Base-by-base conservation (phyloP, 2,329 filamentous ascomycete genomes). In the Colletotrichum liriopes region DNA sequence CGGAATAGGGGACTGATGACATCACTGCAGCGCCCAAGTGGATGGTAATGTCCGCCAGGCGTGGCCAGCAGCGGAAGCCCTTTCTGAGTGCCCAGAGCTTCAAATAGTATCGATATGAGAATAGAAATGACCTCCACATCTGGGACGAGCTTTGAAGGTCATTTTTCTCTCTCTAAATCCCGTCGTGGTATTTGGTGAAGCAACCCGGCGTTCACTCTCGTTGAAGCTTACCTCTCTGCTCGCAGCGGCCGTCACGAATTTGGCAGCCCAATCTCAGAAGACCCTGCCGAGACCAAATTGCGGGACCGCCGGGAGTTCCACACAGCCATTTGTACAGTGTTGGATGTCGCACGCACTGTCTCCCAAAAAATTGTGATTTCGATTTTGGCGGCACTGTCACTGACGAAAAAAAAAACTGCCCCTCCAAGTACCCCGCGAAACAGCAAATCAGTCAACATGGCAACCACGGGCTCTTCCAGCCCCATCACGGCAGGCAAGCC, bases 1-100 rank as follows among this genome's bases (percentile, higher is more conserved):
- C 69, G 69, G 59, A 72, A 69, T 69, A 72, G 69, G 69, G 65
- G 65, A 72, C 65, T 59, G 37, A 69, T 72, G 69, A 72, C 69
- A 72, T 69, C 69, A 72, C 65, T 64, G 39, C 65, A 61, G 59
- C 56, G 65, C 61, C 65, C 35, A 65, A 69, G 69, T 72, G 66
- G 65, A 56, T 51, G 70, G 45, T 20, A 72, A 70, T 72, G 54
- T 65, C 70, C 59, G 47, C 18, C 18, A 37, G n/a, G n/a, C 32
- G 32, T 51, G 45, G 26, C 35, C 45, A 41, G 20, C 45, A n/a
- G n/a, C 35, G 14, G 23, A 23, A 29, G 35, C 9, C 59, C 6
- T 39, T 11, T 12, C 14, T 23, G n/a, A n/a, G 16, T 39, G 35
- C 35, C 16, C 12, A 41, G 7, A n/a, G 35, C 32, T 23, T 41